Evolutionary conservation across 2,329 filamentous ascomycete genomes (phyloP), one percentile per base, ranked within the genome.

Genomic region (Fusarium mangiferae): DNA sequence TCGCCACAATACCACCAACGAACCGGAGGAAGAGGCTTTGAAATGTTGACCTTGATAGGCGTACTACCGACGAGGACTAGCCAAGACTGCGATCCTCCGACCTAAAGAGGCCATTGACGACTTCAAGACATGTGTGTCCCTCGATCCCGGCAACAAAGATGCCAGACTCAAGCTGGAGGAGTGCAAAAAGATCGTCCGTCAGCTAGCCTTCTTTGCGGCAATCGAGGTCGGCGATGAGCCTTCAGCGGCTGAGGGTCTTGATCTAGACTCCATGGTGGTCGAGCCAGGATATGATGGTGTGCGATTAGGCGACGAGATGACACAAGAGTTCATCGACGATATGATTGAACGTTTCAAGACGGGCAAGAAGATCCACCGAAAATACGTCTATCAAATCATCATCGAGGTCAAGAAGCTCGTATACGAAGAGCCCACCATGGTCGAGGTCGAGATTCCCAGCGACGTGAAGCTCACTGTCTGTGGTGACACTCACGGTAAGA

Each of bases 331-430:
- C 80, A 94, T 99, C 78, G 93, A 97, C 78, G 96, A 99, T 85
- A 98, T 98, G 96, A 96, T 94, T 64, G 90, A 96, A 82, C 88
- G 96, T 38, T 99, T 99, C 89, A 98, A 97, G 89, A 92, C 90
- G 57, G 96, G 96, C 80, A 98, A 99, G 89, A 96, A 94, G 84
- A 89, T 99, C 65, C 94, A 96, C 83, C 92, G 91, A 85, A 99
- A 98, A 89, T 99, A 98, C 81, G 96, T 96, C 75, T 98, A 96
- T 87, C 94, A 98, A 85, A 99, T 99, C 80, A 89, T 99, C 78
- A 85, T 98, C 77, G 93, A 94, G 11, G 94, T 97, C 77, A 94
- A 93, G 86, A 92, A 98, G 73, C 89, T 99, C 66, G 92, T 98
- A 51, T 95, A 96, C 82, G 91, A 95, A 60, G 96, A 99, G 84